Percentiles rank a stretch among this genome's conserved stretches.
Evolutionary conservation across 805 yeast genomes (phyloP).

Genomic region (Wickerhamiella azymoides): DNA sequence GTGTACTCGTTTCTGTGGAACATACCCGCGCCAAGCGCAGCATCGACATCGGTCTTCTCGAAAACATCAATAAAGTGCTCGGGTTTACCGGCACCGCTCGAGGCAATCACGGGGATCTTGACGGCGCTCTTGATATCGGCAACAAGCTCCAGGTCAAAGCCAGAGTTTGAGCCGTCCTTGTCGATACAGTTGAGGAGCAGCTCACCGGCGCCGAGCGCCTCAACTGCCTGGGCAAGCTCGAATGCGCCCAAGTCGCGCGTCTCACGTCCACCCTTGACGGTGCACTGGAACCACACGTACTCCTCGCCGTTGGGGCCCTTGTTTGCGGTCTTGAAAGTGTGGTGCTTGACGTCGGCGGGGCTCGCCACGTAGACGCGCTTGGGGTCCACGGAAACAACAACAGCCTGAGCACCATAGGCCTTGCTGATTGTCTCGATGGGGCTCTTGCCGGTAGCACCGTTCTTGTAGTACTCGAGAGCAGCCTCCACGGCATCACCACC

Average conservation of each 20-base stretch:
- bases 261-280: conserved; percentile 94
- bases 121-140: conserved; percentile 64
- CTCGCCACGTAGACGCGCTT: conserved; percentile 62
- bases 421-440: conserved; percentile 90
- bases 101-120: conserved; percentile 86
- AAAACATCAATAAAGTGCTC: conserved; percentile 83
- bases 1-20: conserved; percentile 92
- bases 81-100: conserved; percentile 95
- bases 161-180: conserved; percentile 92
- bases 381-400: conserved; percentile 96
- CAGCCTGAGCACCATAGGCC: conserved; percentile 94
- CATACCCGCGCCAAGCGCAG: conserved; percentile 98
- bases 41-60: conserved; percentile 69
- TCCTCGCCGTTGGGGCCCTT: conserved; percentile 84
- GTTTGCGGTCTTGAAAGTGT: conserved; percentile 44
- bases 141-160: conserved; percentile 79
- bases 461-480: conserved; percentile 65
- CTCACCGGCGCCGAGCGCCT: conserved; percentile 93
- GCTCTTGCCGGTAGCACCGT: conserved; percentile 57
- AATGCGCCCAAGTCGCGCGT: conserved; percentile 78
- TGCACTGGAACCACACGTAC: conserved; percentile 88
- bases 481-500: conserved; percentile 95
- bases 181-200: conserved; percentile 86
- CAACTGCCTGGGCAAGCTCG: conserved; percentile 80
- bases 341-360: conserved; percentile 48